These are phyloP conservation scores for Prototheca wickerhamii DNA, from an alignment of 163 green algal species.

Conservation along the genomic window DNA sequence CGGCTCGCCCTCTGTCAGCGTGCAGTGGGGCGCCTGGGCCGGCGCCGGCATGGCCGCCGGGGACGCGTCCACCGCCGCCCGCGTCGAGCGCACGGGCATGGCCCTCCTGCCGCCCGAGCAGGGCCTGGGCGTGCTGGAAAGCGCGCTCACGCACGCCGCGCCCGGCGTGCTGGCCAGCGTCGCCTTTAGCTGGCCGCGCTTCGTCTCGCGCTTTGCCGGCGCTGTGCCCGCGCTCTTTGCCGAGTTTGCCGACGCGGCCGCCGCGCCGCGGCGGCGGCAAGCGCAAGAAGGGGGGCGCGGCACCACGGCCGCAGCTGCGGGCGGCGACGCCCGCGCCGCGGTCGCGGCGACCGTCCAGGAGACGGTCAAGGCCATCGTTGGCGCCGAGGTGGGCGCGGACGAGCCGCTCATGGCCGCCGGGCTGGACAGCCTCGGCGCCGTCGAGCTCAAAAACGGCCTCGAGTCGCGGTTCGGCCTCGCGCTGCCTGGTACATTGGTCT, in stretches of 20 bases:
- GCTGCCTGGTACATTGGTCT: slow-evolving; percentile 56
- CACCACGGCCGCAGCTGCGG: not conserved
- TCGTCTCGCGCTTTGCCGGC: slow-evolving; percentile 31
- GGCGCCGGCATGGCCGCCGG: slow-evolving; percentile 58
- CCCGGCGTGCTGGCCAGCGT: slow-evolving; percentile 29
- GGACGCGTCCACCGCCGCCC: slow-evolving; percentile 45
- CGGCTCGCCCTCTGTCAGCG: slow-evolving; percentile 21
- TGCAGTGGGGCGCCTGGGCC: slow-evolving; percentile 87
- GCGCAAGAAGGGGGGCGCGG: not conserved
- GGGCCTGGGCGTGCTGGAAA: slow-evolving; percentile 48
- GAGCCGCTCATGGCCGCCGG: slow-evolving; percentile 69
- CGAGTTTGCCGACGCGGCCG: slow-evolving; percentile 17
- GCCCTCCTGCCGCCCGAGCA: slow-evolving; percentile 31
- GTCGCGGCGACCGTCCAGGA: slow-evolving; percentile 30
- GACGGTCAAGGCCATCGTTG: slow-evolving; percentile 21
- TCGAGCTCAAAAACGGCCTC: slow-evolving; percentile 55
- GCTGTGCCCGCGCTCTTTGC: slow-evolving; percentile 21
- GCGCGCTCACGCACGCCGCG: slow-evolving; percentile 20
- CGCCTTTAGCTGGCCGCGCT: slow-evolving; percentile 44
- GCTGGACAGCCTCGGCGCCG: slow-evolving; percentile 65
- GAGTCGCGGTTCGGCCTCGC: slow-evolving; percentile 35
- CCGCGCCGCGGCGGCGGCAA: not conserved
- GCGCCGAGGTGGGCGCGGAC: slow-evolving; percentile 22
- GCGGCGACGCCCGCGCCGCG: slow-evolving; percentile 9
- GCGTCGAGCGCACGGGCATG: slow-evolving; percentile 65